Conservation (phyloP, 805 yeast genomes). For the Wickerhamomyces kurtzmanii region DNA sequence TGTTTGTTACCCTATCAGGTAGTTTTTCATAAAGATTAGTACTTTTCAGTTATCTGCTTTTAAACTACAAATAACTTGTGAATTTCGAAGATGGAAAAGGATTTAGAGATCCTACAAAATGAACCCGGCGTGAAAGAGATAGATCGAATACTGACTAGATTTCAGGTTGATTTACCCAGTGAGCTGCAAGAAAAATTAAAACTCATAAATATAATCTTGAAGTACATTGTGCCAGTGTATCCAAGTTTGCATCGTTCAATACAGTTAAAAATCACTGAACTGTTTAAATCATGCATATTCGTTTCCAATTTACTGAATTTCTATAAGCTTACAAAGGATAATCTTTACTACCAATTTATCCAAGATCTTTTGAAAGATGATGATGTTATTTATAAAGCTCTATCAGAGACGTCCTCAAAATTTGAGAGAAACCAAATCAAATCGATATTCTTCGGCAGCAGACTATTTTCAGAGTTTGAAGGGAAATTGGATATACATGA, state of each 20-base stretch:
- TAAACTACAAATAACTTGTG: too few relatives aligned
- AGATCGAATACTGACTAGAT: slow-evolving; percentile 5
- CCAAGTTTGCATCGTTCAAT: slow-evolving; percentile 7
- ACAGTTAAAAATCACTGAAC: slow-evolving; percentile 7
- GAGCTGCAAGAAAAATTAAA: slow-evolving; percentile 6
- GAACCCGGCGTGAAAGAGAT: slow-evolving; percentile 7
- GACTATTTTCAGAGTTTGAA: slow-evolving; percentile 12
- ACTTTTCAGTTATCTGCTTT: too few relatives aligned
- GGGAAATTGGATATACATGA: slow-evolving; percentile 9
- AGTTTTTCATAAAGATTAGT: too few relatives aligned
- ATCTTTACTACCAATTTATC: slow-evolving; percentile 9
- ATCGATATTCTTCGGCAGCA: slow-evolving; percentile 16
- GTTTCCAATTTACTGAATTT: slow-evolving; percentile 11
- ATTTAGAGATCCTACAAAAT: slow-evolving; percentile 4
- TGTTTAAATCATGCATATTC: slow-evolving; percentile 9
- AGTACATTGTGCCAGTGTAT: slow-evolving; percentile 13
- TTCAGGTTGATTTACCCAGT: slow-evolving; percentile 2
- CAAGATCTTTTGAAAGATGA: slow-evolving; percentile 12
- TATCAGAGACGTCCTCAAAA: slow-evolving; percentile 1
- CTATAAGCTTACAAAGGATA: slow-evolving; percentile 12
- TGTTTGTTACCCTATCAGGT: too few relatives aligned
- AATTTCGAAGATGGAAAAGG: slow-evolving; percentile 1
- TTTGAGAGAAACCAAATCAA: slow-evolving; percentile 8
- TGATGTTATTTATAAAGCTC: slow-evolving; percentile 3
- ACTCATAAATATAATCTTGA: slow-evolving; percentile 9